phyloP scores from a whole-genome alignment of 2,329 filamentous ascomycete species.

The Scedosporium apiospermum region DNA sequence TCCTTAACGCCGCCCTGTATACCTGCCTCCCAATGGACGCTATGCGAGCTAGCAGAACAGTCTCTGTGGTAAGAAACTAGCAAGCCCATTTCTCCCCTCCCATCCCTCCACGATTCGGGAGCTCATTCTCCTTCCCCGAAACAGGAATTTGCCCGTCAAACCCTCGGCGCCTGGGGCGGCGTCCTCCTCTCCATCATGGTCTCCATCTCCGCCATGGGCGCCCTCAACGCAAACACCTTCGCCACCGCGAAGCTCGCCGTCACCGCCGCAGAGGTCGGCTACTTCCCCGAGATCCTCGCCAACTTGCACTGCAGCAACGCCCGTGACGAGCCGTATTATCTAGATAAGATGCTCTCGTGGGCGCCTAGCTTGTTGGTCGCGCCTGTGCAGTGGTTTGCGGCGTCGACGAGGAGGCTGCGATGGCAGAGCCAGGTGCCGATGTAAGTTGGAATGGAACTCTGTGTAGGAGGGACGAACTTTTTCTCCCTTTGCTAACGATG shows the following conservation, averaged over 20 bases:
- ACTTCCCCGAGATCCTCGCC: conserved; percentile 78
- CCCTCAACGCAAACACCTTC: conserved; percentile 92
- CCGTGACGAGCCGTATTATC: conserved; percentile 26
- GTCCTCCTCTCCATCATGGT: conserved; percentile 83
- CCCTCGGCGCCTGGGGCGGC: conserved; percentile 77
- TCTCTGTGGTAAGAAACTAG: conserved; percentile 59
- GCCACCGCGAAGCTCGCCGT: conserved; percentile 88
- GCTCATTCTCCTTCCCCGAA: conserved; percentile 12
- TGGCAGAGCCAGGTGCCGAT: conserved; percentile 13
- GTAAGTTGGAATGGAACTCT: conserved; percentile 8
- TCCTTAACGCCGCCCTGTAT: conserved; percentile 91
- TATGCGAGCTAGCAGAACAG: conserved; percentile 83
- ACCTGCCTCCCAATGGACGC: conserved; percentile 73
- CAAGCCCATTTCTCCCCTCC: not conserved
- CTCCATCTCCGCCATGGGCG: conserved; percentile 84
- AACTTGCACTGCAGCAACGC: conserved; percentile 59
- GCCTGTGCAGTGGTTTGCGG: conserved; percentile 13
- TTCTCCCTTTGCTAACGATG: conserved; percentile 4
- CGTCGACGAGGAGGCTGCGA: conserved; percentile 14
- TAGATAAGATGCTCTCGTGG: conserved; percentile 12
- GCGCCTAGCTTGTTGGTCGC: conserved; percentile 12
- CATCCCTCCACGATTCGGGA: conserved; percentile 3
- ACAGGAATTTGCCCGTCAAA: conserved; percentile 64
- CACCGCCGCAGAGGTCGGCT: conserved; percentile 89
- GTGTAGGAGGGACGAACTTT: no score